phyloP scores from a whole-genome alignment of 1,284 basidiomycete species.

The Takashimella koratensis region DNA sequence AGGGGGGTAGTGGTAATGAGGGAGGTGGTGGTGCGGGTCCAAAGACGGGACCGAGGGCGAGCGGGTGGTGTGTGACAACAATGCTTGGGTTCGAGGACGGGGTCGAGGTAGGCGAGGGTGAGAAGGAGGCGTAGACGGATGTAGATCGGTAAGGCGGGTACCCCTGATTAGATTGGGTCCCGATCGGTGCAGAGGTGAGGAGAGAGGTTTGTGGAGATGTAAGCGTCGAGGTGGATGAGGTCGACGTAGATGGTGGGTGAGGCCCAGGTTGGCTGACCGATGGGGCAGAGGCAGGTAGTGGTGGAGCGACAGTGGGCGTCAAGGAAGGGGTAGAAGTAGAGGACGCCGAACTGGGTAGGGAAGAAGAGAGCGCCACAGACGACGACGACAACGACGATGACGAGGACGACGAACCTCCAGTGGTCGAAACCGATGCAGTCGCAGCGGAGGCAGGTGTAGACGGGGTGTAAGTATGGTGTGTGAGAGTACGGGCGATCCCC shows the following conservation, averaged over 20 bases:
- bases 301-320: too few relatives aligned
- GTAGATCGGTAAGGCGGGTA: too few relatives aligned
- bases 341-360: slow-evolving; percentile 17
- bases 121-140: neutral
- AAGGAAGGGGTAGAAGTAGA: too few relatives aligned
- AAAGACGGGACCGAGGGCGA: neutral
- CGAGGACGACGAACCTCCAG: neutral
- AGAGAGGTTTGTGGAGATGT: neutral
- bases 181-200: neutral
- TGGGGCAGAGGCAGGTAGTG: too few relatives aligned
- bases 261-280: too few relatives aligned
- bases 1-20: neutral
- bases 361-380: slow-evolving; percentile 6
- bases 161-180: too few relatives aligned
- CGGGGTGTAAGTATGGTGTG: slow-evolving; percentile 12
- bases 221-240: neutral
- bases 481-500: slow-evolving; percentile 32
- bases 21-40: neutral
- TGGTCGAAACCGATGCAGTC: too few relatives aligned
- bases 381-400: slow-evolving; percentile 3
- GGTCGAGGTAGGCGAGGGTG: neutral
- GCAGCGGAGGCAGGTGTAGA: slow-evolving; percentile 4
- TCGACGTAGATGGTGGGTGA: neutral
- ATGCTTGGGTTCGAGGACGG: neutral
- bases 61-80: neutral